Evolutionary conservation across 163 green algal genomes (phyloP), one percentile per base, ranked within the genome.

Genomic region (Trebouxiophyceae sp.): DNA sequence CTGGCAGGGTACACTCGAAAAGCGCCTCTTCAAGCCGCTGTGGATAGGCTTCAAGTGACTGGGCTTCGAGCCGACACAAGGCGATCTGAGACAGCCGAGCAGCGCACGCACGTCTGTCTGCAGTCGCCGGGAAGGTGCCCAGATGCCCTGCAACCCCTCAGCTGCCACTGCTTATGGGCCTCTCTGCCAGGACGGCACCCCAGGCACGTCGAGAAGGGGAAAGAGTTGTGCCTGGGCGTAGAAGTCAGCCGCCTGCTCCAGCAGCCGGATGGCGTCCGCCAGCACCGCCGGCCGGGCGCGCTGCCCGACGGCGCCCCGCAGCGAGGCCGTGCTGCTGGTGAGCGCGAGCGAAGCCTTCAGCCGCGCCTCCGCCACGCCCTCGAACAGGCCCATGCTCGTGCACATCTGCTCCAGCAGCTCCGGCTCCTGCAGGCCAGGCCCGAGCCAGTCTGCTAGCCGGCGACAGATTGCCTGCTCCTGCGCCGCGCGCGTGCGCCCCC

Each of bases 361-460:
- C 30, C 54, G 57, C 46, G 68, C 39, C 5, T 57, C 46, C 0
- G 57, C 69, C 24, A 76, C n/a, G 6, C 33, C 63, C n/a, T 70
- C 63, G 23, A 62, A 62, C 19, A 39, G 28, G 27, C 69, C 63
- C 33, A 54, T 65, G 2, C 26, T 55, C 29, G 57, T 62, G n/a
- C 62, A 50, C 16, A 76, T 58, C 24, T 79, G 81, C 50, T 86
- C 74, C 50, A 89, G 69, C 67, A 87, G 67, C 65, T 84, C 83
- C 1, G 83, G 78, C 63, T 87, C 83, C 82, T 87, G 65, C 20
- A 68, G 61, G 27, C 67, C 5, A n/a, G 33, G 32, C 57, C 16
- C 4, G 39, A 50, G 16, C 39, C 39, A n/a, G 39, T 50, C 16
- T 50, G 39, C 39, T 50, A 50, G 39, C 39, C 16, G 39, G 8